These are phyloP conservation scores for Lasiodiplodia gonubiensis DNA, from an alignment of 2,329 filamentous ascomycete species.

Conservation along the genomic window DNA sequence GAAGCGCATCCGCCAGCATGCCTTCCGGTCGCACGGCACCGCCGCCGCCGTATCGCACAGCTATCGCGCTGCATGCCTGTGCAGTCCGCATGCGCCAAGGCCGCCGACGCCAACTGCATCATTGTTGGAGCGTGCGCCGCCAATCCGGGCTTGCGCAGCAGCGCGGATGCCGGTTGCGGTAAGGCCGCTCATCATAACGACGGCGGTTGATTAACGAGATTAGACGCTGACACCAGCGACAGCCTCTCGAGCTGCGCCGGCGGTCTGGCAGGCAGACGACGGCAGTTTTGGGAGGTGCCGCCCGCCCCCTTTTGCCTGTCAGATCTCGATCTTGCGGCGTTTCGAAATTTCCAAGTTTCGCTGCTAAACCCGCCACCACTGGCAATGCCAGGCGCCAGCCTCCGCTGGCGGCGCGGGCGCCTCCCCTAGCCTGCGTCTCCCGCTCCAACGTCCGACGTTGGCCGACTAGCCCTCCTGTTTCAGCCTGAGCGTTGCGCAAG, in stretches of 20 bases:
- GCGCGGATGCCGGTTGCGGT: slow-evolving; percentile 14
- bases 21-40: slow-evolving; percentile 14
- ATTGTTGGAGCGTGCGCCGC: slow-evolving; percentile 24
- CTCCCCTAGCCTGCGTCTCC: slow-evolving; percentile 7
- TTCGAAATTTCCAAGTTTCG: slow-evolving; percentile 20
- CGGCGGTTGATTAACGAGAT: slow-evolving; percentile 27
- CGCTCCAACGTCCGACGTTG: slow-evolving; percentile 18
- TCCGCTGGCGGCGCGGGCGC: slow-evolving; percentile 2
- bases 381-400: slow-evolving; percentile 3
- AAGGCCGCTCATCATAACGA: slow-evolving; percentile 21
- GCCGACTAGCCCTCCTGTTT: slow-evolving; percentile 25
- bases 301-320: slow-evolving; percentile 1
- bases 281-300: slow-evolving; percentile 10
- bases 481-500: slow-evolving; percentile 28
- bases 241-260: slow-evolving; percentile 10
- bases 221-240: slow-evolving; percentile 18
- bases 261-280: slow-evolving; percentile 15
- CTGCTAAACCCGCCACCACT: slow-evolving; percentile 9
- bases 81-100: slow-evolving; percentile 25
- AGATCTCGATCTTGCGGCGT: slow-evolving; percentile 17
- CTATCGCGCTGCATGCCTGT: slow-evolving; percentile 15
- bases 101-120: slow-evolving; percentile 22
- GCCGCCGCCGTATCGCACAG: slow-evolving; percentile 3
- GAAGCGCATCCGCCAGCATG: neutral
- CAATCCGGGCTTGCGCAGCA: slow-evolving; percentile 17